Evolutionary conservation across 768 basidiomycete species (phyloP).

Genomic region (Mycena metata): DNA sequence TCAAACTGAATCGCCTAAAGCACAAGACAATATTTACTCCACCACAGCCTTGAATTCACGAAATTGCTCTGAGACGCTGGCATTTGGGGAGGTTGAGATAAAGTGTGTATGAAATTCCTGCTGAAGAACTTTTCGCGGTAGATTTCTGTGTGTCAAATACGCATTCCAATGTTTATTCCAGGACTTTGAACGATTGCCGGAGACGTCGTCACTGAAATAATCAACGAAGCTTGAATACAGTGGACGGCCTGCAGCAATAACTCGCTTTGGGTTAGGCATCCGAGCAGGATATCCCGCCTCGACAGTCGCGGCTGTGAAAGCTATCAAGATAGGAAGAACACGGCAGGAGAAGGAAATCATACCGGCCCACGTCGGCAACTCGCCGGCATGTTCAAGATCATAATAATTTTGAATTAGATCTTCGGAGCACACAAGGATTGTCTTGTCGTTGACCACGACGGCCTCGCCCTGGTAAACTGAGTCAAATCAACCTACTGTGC

Average conservation of each 20-base stretch:
- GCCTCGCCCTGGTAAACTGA: not conserved
- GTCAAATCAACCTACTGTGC: not conserved
- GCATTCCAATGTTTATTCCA: constrained; percentile 4
- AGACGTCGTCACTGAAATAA: not conserved
- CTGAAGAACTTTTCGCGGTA: not conserved
- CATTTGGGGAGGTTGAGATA: not conserved
- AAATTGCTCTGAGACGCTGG: not conserved
- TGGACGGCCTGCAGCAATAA: not conserved
- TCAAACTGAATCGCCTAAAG: too few species aligned
- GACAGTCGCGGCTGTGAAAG: not conserved
- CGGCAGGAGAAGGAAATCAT: too few species aligned
- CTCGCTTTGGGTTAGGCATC: not conserved
- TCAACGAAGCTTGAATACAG: not conserved
- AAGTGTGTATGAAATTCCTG: not conserved
- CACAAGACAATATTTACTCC: not conserved
- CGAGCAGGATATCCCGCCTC: not conserved
- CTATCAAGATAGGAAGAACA: not conserved
- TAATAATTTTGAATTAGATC: not conserved
- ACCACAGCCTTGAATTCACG: not conserved
- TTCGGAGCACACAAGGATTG: not conserved
- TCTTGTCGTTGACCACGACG: not conserved
- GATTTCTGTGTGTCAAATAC: not conserved
- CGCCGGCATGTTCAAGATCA: not conserved
- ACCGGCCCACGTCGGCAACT: not conserved
- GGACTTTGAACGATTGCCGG: not conserved